Conservation (phyloP, 768 basidiomycete species). For the Peribolospora kevripleyi region DNA sequence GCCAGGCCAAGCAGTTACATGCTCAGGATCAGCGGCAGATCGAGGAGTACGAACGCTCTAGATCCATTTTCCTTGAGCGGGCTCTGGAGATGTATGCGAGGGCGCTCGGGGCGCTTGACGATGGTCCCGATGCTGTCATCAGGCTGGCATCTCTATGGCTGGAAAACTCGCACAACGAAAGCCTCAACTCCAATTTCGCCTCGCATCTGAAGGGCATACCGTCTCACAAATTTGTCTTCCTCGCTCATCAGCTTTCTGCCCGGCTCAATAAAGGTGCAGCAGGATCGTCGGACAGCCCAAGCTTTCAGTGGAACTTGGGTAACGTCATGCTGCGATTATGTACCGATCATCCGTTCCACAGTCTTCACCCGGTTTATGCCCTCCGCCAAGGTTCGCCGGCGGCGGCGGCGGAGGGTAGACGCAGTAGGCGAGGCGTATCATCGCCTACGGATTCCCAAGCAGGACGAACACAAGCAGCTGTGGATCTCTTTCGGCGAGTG, state of each 20-base stretch:
- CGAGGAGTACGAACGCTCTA: constrained; percentile 24
- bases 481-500: constrained; percentile 30
- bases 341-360: constrained; percentile 78
- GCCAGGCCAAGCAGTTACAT: background rate
- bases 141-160: constrained; percentile 82
- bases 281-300: constrained; percentile 6
- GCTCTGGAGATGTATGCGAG: constrained; percentile 70
- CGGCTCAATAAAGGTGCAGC: constrained; percentile 32
- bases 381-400: constrained; percentile 19
- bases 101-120: constrained; percentile 43
- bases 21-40: constrained; percentile 31
- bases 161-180: constrained; percentile 40
- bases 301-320: constrained; percentile 37
- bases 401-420: constrained; percentile 9
- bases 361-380: constrained; percentile 67
- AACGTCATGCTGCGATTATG: constrained; percentile 44
- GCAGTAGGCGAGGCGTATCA: background rate
- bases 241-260: constrained; percentile 85
- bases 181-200: constrained; percentile 27
- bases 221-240: constrained; percentile 67
- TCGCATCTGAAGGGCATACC: constrained; percentile 30
- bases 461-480: constrained; percentile 42
- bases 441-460: constrained; percentile 21
- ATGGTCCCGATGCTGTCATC: constrained; percentile 53
- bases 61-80: constrained; percentile 39